Evolutionary conservation across 352 stramenopile genomes (phyloP).

Genomic region (Elongisporangium anandrum): DNA sequence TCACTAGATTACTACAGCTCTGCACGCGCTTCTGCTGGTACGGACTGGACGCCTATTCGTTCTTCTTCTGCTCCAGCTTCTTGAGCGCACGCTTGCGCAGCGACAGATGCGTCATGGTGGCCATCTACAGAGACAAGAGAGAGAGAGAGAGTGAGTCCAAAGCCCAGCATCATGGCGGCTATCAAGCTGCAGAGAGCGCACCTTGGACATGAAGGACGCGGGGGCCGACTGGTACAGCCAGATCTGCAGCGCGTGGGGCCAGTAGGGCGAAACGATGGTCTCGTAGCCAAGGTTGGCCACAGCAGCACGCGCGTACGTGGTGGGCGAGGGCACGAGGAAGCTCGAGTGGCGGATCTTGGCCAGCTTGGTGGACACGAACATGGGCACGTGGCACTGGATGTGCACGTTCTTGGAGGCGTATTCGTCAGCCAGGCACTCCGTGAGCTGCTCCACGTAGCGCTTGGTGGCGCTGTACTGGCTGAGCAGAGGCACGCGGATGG

Average conservation of each 20-base stretch:
- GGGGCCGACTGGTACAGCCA: slow-evolving; percentile 91
- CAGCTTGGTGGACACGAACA: slow-evolving; percentile 99
- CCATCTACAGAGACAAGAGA: slow-evolving; percentile 23
- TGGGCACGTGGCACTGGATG: slow-evolving; percentile 97
- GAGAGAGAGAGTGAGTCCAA: background rate
- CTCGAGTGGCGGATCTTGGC: slow-evolving; percentile 96
- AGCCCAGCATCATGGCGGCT: slow-evolving; percentile 23
- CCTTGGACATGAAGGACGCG: slow-evolving; percentile 80
- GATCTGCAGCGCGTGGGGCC: slow-evolving; percentile 95
- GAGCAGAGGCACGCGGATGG: slow-evolving; percentile 94
- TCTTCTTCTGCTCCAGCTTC: slow-evolving; percentile 86
- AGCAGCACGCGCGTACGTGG: slow-evolving; percentile 89
- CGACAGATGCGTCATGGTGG: slow-evolving; percentile 74
- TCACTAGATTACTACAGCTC: background rate
- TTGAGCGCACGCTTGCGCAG: slow-evolving; percentile 84
- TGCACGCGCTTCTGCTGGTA: background rate
- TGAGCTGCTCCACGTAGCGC: slow-evolving; percentile 97
- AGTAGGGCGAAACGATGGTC: slow-evolving; percentile 92
- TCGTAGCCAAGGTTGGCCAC: slow-evolving; percentile 93
- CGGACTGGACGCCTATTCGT: slow-evolving; percentile 32
- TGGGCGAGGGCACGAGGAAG: slow-evolving; percentile 90
- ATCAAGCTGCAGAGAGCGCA: slow-evolving; percentile 43
- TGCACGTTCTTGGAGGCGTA: slow-evolving; percentile 92
- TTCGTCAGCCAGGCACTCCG: slow-evolving; percentile 94
- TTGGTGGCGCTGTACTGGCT: slow-evolving; percentile 97